Percentiles rank a stretch among this genome's conserved stretches.
phyloP scores from a whole-genome alignment of 2,329 filamentous ascomycete genomes.

The Grosmannia penicillata region DNA sequence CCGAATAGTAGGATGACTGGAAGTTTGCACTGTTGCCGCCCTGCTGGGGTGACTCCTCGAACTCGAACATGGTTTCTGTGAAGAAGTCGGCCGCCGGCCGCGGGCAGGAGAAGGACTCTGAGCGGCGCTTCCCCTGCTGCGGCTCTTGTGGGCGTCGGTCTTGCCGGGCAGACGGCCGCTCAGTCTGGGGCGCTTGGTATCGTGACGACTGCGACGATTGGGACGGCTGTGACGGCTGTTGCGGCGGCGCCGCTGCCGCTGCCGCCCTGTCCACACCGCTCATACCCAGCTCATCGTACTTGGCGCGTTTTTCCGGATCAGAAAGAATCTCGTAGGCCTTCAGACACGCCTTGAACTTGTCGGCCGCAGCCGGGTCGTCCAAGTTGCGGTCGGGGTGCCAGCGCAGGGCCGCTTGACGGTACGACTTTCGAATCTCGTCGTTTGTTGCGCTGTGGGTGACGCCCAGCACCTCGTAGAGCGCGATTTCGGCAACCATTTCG shows the following conservation, averaged over 20 bases:
- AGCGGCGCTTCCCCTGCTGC: too few species aligned
- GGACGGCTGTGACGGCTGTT: too few species aligned
- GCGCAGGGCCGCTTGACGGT: constrained; percentile 70
- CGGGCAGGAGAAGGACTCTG: too few species aligned
- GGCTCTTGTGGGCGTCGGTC: too few species aligned
- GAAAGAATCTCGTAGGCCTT: constrained; percentile 97
- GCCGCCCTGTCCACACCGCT: constrained; percentile 68
- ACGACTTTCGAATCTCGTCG: constrained; percentile 95
- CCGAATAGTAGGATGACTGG: too few species aligned
- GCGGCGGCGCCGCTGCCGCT: background rate
- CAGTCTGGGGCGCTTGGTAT: too few species aligned
- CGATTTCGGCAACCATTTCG: constrained; percentile 17
- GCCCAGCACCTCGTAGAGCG: constrained; percentile 71
- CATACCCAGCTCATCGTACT: constrained; percentile 86
- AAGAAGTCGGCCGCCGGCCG: too few species aligned
- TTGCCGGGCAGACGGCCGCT: too few species aligned
- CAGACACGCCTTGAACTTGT: constrained; percentile 96
- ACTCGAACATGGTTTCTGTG: too few species aligned
- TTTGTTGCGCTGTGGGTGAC: constrained; percentile 66
- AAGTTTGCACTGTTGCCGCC: too few species aligned
- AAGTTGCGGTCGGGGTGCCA: constrained; percentile 98
- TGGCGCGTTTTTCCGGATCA: constrained; percentile 88
- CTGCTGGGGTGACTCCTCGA: too few species aligned
- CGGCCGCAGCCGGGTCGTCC: constrained; percentile 66
- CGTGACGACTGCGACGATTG: too few species aligned